A percentile compares a stretch with the other conserved stretches of the same genome.
Conservation (phyloP, 768 basidiomycete species). For the Butyriboletus loyo region DNA sequence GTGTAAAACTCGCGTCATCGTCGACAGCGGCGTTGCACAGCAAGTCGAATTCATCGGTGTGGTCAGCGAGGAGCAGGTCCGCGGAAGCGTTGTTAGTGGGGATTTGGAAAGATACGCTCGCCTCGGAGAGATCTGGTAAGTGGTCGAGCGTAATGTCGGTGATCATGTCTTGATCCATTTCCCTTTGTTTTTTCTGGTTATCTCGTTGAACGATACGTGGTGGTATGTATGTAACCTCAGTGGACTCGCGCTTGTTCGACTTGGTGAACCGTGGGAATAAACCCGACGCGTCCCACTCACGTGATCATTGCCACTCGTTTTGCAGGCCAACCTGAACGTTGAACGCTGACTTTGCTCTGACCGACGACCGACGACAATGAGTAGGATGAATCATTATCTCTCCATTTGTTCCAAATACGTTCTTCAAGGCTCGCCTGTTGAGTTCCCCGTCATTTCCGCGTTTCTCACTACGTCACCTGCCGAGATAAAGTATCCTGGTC, state of each 20-base stretch:
- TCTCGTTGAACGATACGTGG: background rate
- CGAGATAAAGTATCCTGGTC: background rate
- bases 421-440: background rate
- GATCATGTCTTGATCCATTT: conserved; percentile 24
- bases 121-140: conserved; percentile 50
- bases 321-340: no score
- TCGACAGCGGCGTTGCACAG: conserved; percentile 28
- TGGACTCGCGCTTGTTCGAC: conserved; percentile 6
- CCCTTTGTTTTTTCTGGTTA: no score
- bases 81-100: conserved; percentile 36
- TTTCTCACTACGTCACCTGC: background rate
- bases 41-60: conserved; percentile 38
- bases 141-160: conserved; percentile 49
- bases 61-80: conserved; percentile 40
- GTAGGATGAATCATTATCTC: no score
- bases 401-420: background rate
- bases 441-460: background rate
- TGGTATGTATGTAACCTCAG: background rate
- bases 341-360: no score
- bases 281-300: conserved; percentile 28
- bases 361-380: background rate
- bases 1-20: conserved; percentile 38
- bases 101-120: conserved; percentile 46
- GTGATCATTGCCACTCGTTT: conserved; percentile 12
- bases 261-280: conserved; percentile 21